These are phyloP conservation scores for Psidium guajava DNA, from an alignment of 345 rosid species.

Conservation along the genomic window DNA sequence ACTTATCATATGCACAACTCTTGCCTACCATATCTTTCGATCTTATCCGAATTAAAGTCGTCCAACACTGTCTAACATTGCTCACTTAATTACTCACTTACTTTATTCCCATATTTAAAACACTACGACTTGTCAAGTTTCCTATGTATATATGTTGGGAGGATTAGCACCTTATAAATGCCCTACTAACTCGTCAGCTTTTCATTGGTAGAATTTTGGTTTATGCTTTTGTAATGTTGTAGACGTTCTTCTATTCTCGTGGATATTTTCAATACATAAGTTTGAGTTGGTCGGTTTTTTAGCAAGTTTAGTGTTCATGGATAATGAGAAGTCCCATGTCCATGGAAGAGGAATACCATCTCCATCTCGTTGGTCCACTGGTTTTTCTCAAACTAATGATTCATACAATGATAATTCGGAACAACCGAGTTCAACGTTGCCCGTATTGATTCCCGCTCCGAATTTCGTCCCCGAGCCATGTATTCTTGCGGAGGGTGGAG, in stretches of 20 bases:
- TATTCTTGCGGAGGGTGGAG: not conserved
- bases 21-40: not conserved
- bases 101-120: not conserved
- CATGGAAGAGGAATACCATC: constrained; percentile 25
- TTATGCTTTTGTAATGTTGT: not conserved
- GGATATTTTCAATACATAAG: not conserved
- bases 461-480: not conserved
- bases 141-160: not conserved
- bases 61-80: not conserved
- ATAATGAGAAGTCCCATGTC: constrained; percentile 45
- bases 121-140: not conserved
- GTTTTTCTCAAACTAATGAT: constrained; percentile 30
- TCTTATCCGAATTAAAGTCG: not conserved
- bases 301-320: constrained; percentile 28
- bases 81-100: not conserved
- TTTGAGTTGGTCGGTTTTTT: not conserved
- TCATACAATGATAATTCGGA: constrained; percentile 40
- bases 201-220: not conserved
- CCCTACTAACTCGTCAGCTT: not conserved
- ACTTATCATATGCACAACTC: not conserved
- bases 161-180: not conserved
- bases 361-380: not conserved
- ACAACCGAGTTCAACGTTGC: not conserved
- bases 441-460: not conserved
- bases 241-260: not conserved